These are phyloP conservation scores for Aspergillus niger DNA, from an alignment of 2,329 filamentous ascomycete genomes.

Conservation along the genomic window DNA sequence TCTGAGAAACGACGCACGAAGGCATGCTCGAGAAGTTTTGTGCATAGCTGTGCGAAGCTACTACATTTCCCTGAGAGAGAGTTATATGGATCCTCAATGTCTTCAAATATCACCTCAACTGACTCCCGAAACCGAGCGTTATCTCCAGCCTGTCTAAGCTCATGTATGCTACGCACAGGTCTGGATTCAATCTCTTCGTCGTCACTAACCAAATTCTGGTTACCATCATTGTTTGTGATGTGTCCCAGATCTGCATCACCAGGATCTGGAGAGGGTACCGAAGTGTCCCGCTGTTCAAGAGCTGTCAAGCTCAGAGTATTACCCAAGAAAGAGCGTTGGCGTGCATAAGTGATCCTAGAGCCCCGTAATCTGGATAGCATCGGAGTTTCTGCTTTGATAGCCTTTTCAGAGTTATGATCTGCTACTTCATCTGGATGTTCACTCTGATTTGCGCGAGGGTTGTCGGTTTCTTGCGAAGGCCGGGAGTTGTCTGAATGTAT, in stretches of 20 bases:
- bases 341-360: conserved; percentile 60
- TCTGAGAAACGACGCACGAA: conserved; percentile 63
- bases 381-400: conserved; percentile 16
- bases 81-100: conserved; percentile 54
- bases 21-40: conserved; percentile 50
- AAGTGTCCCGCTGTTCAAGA: conserved; percentile 8
- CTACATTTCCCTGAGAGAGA: conserved; percentile 53
- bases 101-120: conserved; percentile 59
- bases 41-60: conserved; percentile 58
- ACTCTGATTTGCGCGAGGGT: too few relatives aligned
- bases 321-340: conserved; percentile 61
- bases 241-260: conserved; percentile 6
- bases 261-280: background rate
- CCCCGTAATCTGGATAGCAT: conserved; percentile 32
- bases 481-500: background rate
- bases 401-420: background rate
- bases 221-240: conserved; percentile 12
- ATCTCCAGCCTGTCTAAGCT: conserved; percentile 60
- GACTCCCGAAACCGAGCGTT: conserved; percentile 60
- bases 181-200: conserved; percentile 50
- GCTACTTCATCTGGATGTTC: background rate
- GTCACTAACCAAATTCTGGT: conserved; percentile 36
- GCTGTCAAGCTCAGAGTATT: conserved; percentile 42
- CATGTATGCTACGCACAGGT: conserved; percentile 60
- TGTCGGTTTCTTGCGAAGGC: background rate